These are phyloP conservation scores for Mimosa pudica DNA, from an alignment of 306 rosid species.

Conservation along the genomic window DNA sequence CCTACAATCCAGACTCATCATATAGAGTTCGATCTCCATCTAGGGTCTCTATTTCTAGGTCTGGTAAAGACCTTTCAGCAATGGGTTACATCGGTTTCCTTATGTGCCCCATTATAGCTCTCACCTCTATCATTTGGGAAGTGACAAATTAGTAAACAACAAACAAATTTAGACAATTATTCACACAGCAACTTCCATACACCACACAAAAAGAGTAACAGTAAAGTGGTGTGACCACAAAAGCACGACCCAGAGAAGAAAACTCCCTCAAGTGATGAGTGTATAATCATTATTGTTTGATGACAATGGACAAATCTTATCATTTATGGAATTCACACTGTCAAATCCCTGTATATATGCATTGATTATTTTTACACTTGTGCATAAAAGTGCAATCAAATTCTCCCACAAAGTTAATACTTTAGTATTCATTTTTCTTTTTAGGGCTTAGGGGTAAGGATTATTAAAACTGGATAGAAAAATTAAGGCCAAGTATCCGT, in stretches of 20 bases:
- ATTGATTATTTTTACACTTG: not conserved
- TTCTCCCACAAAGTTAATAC: not conserved
- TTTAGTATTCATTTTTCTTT: not conserved
- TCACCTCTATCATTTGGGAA: constrained; percentile 11
- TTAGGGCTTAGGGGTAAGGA: not conserved
- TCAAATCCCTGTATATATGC: not conserved
- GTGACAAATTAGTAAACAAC: constrained; percentile 31
- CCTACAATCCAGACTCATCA: not conserved
- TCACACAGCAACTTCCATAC: not conserved
- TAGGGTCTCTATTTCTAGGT: not conserved
- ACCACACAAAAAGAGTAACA: not conserved
- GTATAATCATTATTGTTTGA: not conserved
- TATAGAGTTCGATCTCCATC: not conserved
- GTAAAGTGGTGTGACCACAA: not conserved
- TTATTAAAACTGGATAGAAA: not conserved
- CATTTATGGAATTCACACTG: not conserved
- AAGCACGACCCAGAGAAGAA: not conserved
- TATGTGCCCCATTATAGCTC: not conserved
- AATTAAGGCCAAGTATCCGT: not conserved
- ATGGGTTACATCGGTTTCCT: constrained; percentile 37
- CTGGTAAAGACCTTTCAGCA: constrained; percentile 12
- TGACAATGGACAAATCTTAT: not conserved
- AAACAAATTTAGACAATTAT: not conserved
- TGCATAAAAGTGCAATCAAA: not conserved
- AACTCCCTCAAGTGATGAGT: not conserved